Evolutionary conservation across 2,329 filamentous ascomycete genomes (phyloP).

Genomic region (Fusarium algeriense): DNA sequence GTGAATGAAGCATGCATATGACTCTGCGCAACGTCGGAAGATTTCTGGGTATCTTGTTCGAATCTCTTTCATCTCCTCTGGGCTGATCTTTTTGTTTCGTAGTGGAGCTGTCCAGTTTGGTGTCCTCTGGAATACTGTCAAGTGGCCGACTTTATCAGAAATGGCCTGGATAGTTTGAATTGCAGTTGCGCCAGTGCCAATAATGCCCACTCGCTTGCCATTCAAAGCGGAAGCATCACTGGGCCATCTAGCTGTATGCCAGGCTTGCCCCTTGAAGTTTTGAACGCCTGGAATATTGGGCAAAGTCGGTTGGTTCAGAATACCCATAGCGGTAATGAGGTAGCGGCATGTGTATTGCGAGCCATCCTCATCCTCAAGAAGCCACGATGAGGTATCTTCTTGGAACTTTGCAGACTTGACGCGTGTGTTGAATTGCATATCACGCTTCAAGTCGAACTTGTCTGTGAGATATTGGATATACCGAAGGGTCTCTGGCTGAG

Average conservation of each 20-base stretch:
- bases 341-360: conserved; percentile 13
- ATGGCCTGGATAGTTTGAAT: conserved; percentile 40
- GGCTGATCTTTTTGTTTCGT: conserved; percentile 36
- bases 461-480: conserved; percentile 60
- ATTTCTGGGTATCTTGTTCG: conserved; percentile 38
- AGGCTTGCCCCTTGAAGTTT: conserved; percentile 28
- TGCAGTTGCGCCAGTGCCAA: conserved; percentile 33
- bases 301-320: conserved; percentile 25
- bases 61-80: conserved; percentile 38
- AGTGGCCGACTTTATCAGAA: conserved; percentile 21
- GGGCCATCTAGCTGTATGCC: conserved; percentile 37
- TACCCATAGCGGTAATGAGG: conserved; percentile 36
- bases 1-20: conserved; percentile 45
- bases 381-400: conserved; percentile 27
- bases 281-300: conserved; percentile 22
- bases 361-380: conserved; percentile 17
- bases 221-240: conserved; percentile 4
- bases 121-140: conserved; percentile 38
- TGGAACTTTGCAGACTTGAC: conserved; percentile 56
- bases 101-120: conserved; percentile 43
- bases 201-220: conserved; percentile 32
- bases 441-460: conserved; percentile 55
- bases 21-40: conserved; percentile 33
- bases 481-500: conserved; percentile 53
- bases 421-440: conserved; percentile 56